Conservation (phyloP, 2,329 filamentous ascomycete species). For the Botryotinia globosa region DNA sequence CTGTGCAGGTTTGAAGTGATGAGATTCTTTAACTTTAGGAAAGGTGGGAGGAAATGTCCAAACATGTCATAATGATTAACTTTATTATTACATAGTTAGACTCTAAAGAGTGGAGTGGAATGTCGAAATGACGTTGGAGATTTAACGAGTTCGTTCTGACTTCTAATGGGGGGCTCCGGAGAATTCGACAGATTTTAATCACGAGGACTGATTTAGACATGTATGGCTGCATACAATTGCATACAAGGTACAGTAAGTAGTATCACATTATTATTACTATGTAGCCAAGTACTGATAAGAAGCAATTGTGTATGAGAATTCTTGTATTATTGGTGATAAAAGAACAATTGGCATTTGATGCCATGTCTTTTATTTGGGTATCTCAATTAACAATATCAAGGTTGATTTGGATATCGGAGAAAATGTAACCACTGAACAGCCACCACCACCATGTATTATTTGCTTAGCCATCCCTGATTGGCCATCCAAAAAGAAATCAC, state of each 20-base stretch:
- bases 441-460: neutral
- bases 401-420: neutral
- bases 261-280: neutral
- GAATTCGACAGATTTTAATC: neutral
- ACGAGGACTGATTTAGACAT: slow-evolving; percentile 14
- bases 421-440: neutral
- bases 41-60: slow-evolving; percentile 1
- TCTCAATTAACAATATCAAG: neutral
- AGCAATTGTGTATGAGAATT: neutral
- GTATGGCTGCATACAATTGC: slow-evolving; percentile 11
- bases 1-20: slow-evolving; percentile 3
- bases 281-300: slow-evolving; percentile 8
- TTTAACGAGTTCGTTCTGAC: neutral
- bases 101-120: slow-evolving; percentile 6
- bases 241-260: neutral
- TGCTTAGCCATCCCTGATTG: neutral
- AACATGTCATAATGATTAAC: neutral
- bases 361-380: slow-evolving; percentile 5
- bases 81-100: too few species aligned
- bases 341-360: neutral
- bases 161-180: neutral
- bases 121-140: slow-evolving; percentile 5
- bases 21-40: neutral
- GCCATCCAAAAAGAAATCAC: neutral
- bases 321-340: neutral